phyloP scores from a whole-genome alignment of 2,329 filamentous ascomycete species.

The Trichoderma afroharzianum region DNA sequence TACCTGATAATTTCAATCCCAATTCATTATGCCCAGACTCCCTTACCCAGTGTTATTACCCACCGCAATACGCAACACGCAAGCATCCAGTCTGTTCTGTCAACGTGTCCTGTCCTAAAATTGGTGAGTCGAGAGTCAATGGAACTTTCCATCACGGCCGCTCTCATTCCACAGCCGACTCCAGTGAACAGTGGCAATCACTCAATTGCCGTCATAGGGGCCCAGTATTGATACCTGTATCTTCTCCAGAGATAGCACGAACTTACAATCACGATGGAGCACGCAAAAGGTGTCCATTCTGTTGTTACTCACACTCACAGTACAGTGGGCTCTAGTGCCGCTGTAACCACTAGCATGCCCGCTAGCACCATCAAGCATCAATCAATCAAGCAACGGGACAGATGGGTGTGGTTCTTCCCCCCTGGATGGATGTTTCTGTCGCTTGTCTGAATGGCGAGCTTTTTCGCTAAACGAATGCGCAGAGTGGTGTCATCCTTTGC shows the following conservation, averaged over 20 bases:
- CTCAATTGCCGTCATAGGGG: background rate
- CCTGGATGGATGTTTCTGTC: background rate
- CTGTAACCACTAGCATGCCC: background rate
- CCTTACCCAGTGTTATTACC: background rate
- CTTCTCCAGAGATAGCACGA: background rate
- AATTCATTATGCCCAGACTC: background rate
- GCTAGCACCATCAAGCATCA: background rate
- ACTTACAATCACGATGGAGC: too few relatives aligned
- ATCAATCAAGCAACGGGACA: background rate
- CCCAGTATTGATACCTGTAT: background rate
- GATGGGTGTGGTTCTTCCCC: background rate
- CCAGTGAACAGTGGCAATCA: background rate
- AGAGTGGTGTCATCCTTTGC: background rate
- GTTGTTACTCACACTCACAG: background rate
- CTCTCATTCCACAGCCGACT: background rate
- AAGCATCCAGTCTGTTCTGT: background rate
- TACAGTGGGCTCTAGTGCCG: background rate
- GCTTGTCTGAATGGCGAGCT: background rate
- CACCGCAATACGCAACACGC: background rate
- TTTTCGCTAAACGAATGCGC: background rate
- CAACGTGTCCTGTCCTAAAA: conserved; percentile 4
- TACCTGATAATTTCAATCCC: background rate
- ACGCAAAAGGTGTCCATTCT: background rate
- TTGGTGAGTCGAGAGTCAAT: background rate
- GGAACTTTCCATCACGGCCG: background rate